These are phyloP conservation scores for Psidium friedrichsthalianum DNA, from an alignment of 345 rosid genomes.

Conservation along the genomic window DNA sequence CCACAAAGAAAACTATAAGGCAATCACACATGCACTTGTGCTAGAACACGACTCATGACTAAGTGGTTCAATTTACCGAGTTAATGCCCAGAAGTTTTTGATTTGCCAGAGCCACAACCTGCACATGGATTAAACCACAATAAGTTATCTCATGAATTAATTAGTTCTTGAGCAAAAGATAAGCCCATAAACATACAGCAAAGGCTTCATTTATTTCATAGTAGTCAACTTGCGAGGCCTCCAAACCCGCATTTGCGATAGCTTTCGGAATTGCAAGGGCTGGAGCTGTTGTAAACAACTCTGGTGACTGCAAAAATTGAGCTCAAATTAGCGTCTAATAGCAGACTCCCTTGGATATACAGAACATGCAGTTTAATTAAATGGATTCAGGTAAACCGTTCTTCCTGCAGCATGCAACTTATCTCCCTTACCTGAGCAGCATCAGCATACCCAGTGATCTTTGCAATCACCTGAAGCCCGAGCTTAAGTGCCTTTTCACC, in stretches of 20 bases:
- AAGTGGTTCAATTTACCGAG: conserved; percentile 44
- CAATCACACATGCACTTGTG: background rate
- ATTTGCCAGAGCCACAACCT: conserved; percentile 97
- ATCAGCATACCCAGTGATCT: conserved; percentile 76
- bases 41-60: background rate
- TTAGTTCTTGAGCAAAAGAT: background rate
- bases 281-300: conserved; percentile 89
- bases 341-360: background rate
- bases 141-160: background rate
- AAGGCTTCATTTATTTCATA: conserved; percentile 99
- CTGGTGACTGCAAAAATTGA: conserved; percentile 65
- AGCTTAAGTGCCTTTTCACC: conserved; percentile 70
- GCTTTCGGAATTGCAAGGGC: conserved; percentile 97
- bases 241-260: conserved; percentile 62
- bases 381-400: background rate
- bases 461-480: conserved; percentile 77
- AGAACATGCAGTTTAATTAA: background rate
- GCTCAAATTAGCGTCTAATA: conserved; percentile 6
- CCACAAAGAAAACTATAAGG: background rate
- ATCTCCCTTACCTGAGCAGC: conserved; percentile 81
- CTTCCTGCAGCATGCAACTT: background rate
- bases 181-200: conserved; percentile 40
- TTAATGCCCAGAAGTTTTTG: conserved; percentile 66
- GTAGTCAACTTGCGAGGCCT: conserved; percentile 76
- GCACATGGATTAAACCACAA: conserved; percentile 1